Evolutionary conservation across 495 filamentous ascomycete species (phyloP).

Genomic region (Parmelia sp.): DNA sequence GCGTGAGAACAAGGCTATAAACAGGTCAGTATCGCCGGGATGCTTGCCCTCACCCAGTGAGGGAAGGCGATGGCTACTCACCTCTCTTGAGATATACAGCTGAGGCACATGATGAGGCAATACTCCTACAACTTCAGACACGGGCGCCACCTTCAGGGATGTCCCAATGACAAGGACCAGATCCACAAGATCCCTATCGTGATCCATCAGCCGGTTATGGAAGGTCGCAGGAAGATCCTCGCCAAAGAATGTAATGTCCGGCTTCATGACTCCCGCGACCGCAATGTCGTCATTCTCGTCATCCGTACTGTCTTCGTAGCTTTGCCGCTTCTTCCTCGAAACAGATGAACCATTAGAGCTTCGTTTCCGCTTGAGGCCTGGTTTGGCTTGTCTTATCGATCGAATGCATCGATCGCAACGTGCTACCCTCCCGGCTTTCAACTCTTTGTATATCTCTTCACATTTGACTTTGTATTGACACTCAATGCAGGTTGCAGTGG

Average conservation of each 20-base stretch:
- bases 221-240: conserved; percentile 73
- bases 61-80: conserved; percentile 32
- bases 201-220: conserved; percentile 66
- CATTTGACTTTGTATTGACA: conserved; percentile 72
- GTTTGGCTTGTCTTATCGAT: conserved; percentile 39
- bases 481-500: conserved; percentile 82
- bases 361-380: conserved; percentile 68
- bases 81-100: conserved; percentile 85
- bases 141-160: conserved; percentile 91
- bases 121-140: conserved; percentile 80
- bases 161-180: conserved; percentile 97
- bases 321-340: conserved; percentile 46
- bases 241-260: conserved; percentile 93
- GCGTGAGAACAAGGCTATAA: conserved; percentile 71
- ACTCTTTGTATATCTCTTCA: conserved; percentile 67
- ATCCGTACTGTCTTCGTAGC: conserved; percentile 57
- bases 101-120: conserved; percentile 76
- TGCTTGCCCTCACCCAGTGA: too few species aligned
- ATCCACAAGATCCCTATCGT: conserved; percentile 74
- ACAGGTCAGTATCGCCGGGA: conserved; percentile 2
- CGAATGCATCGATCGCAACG: conserved; percentile 56
- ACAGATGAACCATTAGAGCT: conserved; percentile 47
- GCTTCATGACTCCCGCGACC: conserved; percentile 88
- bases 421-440: conserved; percentile 66
- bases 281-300: conserved; percentile 68